A percentile compares a stretch with the other conserved stretches of the same genome.
Conservation (phyloP, 495 filamentous ascomycete species). For the Xanthoparmelia taractica region DNA sequence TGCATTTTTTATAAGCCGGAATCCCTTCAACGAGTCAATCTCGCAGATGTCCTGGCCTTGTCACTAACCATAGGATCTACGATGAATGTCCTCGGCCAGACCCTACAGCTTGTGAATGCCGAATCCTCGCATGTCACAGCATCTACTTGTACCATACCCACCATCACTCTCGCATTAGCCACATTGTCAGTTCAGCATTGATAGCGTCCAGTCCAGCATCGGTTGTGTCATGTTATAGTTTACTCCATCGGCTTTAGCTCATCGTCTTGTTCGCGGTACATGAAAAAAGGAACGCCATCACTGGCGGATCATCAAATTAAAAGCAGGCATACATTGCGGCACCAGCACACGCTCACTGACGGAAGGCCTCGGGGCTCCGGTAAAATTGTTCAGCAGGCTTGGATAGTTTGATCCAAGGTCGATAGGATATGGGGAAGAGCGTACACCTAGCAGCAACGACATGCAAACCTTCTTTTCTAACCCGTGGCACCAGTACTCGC, state of each 20-base stretch:
- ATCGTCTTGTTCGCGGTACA: slow-evolving; percentile 18
- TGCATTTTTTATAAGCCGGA: not conserved
- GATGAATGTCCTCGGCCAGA: not conserved
- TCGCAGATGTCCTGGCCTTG: not conserved
- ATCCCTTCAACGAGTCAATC: not conserved
- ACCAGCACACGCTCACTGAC: slow-evolving; percentile 1
- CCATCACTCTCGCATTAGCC: slow-evolving; percentile 16
- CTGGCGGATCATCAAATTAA: slow-evolving; percentile 10
- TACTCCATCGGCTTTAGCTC: slow-evolving; percentile 4
- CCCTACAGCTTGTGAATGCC: not conserved
- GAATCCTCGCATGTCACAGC: not conserved
- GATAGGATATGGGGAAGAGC: slow-evolving; percentile 10
- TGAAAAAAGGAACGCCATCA: slow-evolving; percentile 12
- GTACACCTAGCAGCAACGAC: slow-evolving; percentile 7
- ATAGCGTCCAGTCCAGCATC: slow-evolving; percentile 25
- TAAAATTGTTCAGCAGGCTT: slow-evolving; percentile 19
- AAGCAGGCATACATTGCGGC: slow-evolving; percentile 5
- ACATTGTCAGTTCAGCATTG: slow-evolving; percentile 21
- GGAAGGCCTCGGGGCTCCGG: slow-evolving; percentile 12
- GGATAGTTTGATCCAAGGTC: slow-evolving; percentile 18
- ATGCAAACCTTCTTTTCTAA: slow-evolving; percentile 7
- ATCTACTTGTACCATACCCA: slow-evolving; percentile 16
- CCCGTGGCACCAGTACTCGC: slow-evolving; percentile 1
- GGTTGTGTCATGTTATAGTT: slow-evolving; percentile 13
- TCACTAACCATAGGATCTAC: not conserved